These are phyloP conservation scores for Ogataea nonfermentans DNA, from an alignment of 805 yeast species.

Conservation along the genomic window DNA sequence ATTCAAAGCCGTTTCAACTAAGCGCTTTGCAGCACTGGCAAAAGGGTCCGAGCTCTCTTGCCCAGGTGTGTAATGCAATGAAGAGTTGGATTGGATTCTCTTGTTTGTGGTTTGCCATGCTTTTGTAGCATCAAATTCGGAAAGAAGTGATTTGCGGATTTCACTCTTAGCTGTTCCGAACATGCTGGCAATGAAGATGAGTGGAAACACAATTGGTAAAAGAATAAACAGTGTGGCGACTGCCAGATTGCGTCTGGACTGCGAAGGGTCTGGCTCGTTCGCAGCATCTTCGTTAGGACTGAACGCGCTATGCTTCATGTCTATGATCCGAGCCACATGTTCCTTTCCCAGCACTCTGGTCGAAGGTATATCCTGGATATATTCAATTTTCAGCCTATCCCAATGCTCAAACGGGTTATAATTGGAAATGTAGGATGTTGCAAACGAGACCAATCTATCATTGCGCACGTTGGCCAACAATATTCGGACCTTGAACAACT, in stretches of 20 bases:
- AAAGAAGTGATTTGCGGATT: constrained; percentile 17
- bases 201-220: constrained; percentile 26
- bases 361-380: constrained; percentile 44
- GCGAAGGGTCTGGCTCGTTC: not conserved
- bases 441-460: constrained; percentile 87
- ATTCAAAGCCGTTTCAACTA: constrained; percentile 28
- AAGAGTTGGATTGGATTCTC: constrained; percentile 8
- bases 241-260: constrained; percentile 13
- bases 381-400: constrained; percentile 46
- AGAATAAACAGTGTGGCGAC: constrained; percentile 6
- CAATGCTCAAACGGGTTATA: constrained; percentile 68
- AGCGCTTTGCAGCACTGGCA: constrained; percentile 30
- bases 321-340: constrained; percentile 48
- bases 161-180: constrained; percentile 29
- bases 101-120: constrained; percentile 8
- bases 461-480: constrained; percentile 72
- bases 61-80: constrained; percentile 5
- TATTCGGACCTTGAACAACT: constrained; percentile 53
- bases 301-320: constrained; percentile 38
- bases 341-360: constrained; percentile 38
- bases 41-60: constrained; percentile 16
- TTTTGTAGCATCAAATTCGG: constrained; percentile 14
- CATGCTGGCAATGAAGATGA: constrained; percentile 24
- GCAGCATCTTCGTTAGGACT: constrained; percentile 5
- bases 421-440: constrained; percentile 73